phyloP scores from a whole-genome alignment of 2,329 filamentous ascomycete genomes.

The Aspergillus amoenus region DNA sequence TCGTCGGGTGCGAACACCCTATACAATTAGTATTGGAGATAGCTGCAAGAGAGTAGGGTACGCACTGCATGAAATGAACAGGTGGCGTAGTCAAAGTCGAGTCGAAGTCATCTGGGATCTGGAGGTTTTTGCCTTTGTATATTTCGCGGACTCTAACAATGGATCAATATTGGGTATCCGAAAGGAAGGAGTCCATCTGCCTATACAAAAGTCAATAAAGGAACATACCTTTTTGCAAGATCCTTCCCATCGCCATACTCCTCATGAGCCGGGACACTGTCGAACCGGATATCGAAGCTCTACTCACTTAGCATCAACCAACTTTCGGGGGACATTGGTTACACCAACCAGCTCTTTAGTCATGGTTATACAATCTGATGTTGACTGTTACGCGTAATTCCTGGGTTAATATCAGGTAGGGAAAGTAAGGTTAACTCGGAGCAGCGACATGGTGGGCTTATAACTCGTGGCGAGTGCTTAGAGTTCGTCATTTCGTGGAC shows the following conservation, averaged over 20 bases:
- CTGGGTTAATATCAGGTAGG: neutral
- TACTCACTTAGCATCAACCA: neutral
- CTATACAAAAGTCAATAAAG: neutral
- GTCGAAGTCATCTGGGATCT: constrained; percentile 19
- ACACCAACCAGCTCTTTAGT: neutral
- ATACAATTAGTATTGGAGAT: neutral
- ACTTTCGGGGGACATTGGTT: neutral
- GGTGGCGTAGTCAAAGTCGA: constrained; percentile 21
- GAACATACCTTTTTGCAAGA: neutral
- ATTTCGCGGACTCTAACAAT: constrained; percentile 1
- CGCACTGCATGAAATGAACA: constrained; percentile 20
- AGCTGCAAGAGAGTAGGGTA: too few species aligned
- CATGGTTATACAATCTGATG: neutral
- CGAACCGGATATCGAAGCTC: constrained; percentile 10
- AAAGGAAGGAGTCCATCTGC: too few species aligned
- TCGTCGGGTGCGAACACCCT: constrained; percentile 12
- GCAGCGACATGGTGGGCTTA: neutral
- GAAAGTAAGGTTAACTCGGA: neutral
- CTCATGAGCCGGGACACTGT: constrained; percentile 2
- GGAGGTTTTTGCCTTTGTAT: constrained; percentile 13
- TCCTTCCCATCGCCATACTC: constrained; percentile 6
- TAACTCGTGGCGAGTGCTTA: neutral
- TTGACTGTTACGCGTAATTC: neutral
- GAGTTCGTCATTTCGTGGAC: neutral
- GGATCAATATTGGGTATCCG: too few species aligned